phyloP scores from a whole-genome alignment of 805 yeast species.

The Metschnikowia vanudenii region DNA sequence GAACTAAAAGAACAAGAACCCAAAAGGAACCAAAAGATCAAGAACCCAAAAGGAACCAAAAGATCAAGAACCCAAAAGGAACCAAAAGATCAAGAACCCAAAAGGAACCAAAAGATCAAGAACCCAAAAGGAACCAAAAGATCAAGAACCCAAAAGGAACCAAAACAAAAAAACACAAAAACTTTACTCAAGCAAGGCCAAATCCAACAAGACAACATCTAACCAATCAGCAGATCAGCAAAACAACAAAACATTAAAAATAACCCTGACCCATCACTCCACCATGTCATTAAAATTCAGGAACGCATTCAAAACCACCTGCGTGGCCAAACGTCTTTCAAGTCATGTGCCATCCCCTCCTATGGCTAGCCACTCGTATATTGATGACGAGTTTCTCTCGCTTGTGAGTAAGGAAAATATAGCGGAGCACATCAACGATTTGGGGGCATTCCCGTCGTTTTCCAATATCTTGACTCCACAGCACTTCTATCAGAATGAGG shows the following conservation, averaged over 20 bases:
- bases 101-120: no score
- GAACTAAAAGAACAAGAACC: no score
- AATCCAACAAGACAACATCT: no score
- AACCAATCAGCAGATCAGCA: neutral
- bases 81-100: no score
- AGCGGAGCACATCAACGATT: constrained; percentile 30
- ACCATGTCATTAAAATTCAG: neutral
- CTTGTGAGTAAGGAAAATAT: constrained; percentile 29
- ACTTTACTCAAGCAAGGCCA: no score
- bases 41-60: no score
- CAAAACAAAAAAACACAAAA: no score
- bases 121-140: no score
- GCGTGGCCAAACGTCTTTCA: neutral
- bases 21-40: no score
- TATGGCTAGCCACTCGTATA: constrained; percentile 17
- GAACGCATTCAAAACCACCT: neutral
- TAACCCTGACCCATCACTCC: neutral
- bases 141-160: no score
- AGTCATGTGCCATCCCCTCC: neutral
- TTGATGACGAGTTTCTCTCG: constrained; percentile 37
- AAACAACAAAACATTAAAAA: no score
- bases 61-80: no score
- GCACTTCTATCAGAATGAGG: constrained; percentile 83
- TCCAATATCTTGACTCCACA: constrained; percentile 50
- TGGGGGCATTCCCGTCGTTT: constrained; percentile 43